These are phyloP conservation scores for Dioscorea dumetorum DNA, from an alignment of 106 monocot genomes.

Conservation along the genomic window DNA sequence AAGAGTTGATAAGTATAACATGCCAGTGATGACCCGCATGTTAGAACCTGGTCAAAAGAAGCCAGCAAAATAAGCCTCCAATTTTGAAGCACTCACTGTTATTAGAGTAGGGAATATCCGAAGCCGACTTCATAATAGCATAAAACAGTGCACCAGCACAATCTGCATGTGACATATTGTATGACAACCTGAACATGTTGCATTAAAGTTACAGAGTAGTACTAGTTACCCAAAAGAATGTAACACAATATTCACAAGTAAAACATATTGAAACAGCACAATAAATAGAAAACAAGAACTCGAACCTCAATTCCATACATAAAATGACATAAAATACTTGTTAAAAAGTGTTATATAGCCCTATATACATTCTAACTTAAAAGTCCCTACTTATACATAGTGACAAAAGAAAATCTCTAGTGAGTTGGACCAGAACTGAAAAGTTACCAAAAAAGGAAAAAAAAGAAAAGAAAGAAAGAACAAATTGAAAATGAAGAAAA, in stretches of 20 bases:
- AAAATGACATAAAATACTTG: no score
- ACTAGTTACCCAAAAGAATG: no score
- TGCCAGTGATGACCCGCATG: no score
- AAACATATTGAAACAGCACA: no score
- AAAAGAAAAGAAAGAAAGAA: no score
- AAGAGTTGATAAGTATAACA: no score
- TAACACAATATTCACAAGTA: no score
- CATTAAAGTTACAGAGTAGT: no score
- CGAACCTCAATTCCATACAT: no score
- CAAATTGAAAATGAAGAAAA: not conserved
- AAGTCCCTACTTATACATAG: not conserved
- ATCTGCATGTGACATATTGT: slow-evolving; percentile 68
- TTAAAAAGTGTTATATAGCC: not conserved
- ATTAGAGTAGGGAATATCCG: slow-evolving; percentile 28
- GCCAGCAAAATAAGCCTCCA: no score
- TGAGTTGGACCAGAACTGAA: not conserved
- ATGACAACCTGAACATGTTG: slow-evolving; percentile 57
- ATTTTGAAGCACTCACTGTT: not conserved
- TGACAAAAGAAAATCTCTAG: not conserved
- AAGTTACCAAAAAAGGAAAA: not conserved
- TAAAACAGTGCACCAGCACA: slow-evolving; percentile 89
- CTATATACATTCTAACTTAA: not conserved
- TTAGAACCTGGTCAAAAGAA: no score
- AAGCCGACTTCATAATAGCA: slow-evolving; percentile 58
- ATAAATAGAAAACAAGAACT: no score